Base-by-base conservation (phyloP, 2,329 filamentous ascomycete species). In the Metarhizium brunneum region DNA sequence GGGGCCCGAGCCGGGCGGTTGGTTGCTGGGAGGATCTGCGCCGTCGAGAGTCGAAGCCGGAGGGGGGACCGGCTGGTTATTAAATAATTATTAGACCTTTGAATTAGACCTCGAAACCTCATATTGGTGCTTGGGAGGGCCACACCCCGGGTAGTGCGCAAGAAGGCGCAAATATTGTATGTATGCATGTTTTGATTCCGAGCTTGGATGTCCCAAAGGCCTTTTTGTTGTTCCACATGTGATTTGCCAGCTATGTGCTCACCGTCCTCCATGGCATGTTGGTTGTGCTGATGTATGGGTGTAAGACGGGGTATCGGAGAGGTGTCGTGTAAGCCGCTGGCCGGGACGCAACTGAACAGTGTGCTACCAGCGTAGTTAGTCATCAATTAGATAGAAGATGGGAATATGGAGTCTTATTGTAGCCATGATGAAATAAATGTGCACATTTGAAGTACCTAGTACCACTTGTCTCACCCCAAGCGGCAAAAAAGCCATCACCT, bases 51-150 rank as follows among this genome's bases (percentile, higher is more conserved):
- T 38, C 32, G 32, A 51, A 16, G 32, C 10, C 29, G 32, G 14
- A 29, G 32, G 13, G 49, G 29, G 30, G 48, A 38, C 30, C 32
- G 4, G 38, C 14, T 14, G 1, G 32, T 8, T n/a, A 32, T 47
- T 52, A 40, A 47, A 32, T 20, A 47, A 52, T 52, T 52, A 52
- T 55, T 55, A 47, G 54, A 55, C 54, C 54, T 52, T 47, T 30
- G n/a, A 45, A 55, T 55, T 55, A 55, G 54, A 52, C 49, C 48
- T 47, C 7, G 53, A 47, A 51, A 55, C 32, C n/a, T 29, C 25
- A 55, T 48, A 11, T 35, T 51, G 47, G 47, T 7, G 36, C 53
- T 11, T n/a, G 6, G 18, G 18, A 20, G 43, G 25, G 43, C 16
- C 18, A 47, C 43, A n/a, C 43, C n/a, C 43, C 18, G 43, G 43